Evolutionary conservation across 768 basidiomycete genomes (phyloP).

Genomic region (Flagelloscypha sp.): DNA sequence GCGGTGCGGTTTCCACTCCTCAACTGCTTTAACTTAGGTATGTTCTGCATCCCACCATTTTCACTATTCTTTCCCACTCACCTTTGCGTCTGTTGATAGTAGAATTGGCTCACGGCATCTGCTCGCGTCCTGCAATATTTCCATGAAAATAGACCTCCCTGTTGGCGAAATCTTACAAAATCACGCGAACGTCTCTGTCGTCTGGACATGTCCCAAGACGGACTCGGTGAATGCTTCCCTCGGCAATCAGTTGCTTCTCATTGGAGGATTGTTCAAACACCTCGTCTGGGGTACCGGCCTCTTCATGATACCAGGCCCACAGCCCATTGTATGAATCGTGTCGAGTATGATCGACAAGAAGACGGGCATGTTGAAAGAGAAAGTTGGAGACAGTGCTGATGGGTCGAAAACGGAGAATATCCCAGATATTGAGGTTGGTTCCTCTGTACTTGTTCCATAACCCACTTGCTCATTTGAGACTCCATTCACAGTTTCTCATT

Average conservation of each 20-base stretch:
- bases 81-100: conserved; percentile 3
- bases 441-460: conserved; percentile 14
- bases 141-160: conserved; percentile 16
- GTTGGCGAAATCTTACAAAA: conserved; percentile 22
- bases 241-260: conserved; percentile 10
- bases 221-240: conserved; percentile 17
- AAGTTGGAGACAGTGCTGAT: no score
- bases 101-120: conserved; percentile 31
- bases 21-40: conserved; percentile 24
- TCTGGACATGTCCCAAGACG: conserved; percentile 14
- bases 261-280: conserved; percentile 18
- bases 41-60: no score
- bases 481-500: no score
- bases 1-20: conserved; percentile 27
- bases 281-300: conserved; percentile 16
- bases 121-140: conserved; percentile 17
- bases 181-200: conserved; percentile 16
- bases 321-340: conserved; percentile 17
- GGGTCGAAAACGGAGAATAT: conserved; percentile 8
- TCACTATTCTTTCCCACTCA: neutral
- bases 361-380: conserved; percentile 4
- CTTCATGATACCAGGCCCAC: conserved; percentile 15
- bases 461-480: no score
- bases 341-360: conserved; percentile 13
- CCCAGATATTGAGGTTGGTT: conserved; percentile 23